phyloP scores from a whole-genome alignment of 306 rosid species.

The cucumber (Cucumis sativus) region DNA sequence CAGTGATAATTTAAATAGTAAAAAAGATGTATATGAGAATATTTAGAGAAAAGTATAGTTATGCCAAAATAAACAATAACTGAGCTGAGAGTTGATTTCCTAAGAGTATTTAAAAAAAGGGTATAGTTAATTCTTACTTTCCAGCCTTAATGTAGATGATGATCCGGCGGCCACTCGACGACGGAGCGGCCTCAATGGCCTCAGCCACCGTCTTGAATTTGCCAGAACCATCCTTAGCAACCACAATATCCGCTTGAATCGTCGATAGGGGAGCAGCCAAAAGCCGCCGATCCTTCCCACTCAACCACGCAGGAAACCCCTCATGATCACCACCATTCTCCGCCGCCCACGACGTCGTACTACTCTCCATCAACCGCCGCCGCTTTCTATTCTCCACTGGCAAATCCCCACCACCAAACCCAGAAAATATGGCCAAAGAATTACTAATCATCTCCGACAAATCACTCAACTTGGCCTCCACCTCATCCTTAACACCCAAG shows the following conservation, averaged over 20 bases:
- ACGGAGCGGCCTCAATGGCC: slow-evolving; percentile 66
- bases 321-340: slow-evolving; percentile 11
- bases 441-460: slow-evolving; percentile 65
- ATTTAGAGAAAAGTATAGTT: too few relatives aligned
- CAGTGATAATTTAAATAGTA: too few relatives aligned
- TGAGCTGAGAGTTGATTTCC: too few relatives aligned
- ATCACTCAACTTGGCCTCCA: slow-evolving; percentile 36
- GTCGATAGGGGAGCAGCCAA: slow-evolving; percentile 30
- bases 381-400: slow-evolving; percentile 43
- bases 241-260: slow-evolving; percentile 56
- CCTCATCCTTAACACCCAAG: slow-evolving; percentile 24
- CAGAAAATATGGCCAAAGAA: slow-evolving; percentile 61
- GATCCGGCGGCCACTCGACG: slow-evolving; percentile 33
- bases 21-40: too few relatives aligned
- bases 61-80: too few relatives aligned
- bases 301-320: slow-evolving; percentile 62
- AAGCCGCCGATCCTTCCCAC: slow-evolving; percentile 36
- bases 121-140: slow-evolving; percentile 38
- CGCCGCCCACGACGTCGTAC: background rate
- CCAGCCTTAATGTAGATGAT: slow-evolving; percentile 72
- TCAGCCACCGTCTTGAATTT: slow-evolving; percentile 48
- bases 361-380: slow-evolving; percentile 35
- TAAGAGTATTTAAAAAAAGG: too few relatives aligned
- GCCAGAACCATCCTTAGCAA: slow-evolving; percentile 60
- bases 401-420: slow-evolving; percentile 10